phyloP scores from a whole-genome alignment of 2,329 filamentous ascomycete species.

The Aspergillus floridensis region DNA sequence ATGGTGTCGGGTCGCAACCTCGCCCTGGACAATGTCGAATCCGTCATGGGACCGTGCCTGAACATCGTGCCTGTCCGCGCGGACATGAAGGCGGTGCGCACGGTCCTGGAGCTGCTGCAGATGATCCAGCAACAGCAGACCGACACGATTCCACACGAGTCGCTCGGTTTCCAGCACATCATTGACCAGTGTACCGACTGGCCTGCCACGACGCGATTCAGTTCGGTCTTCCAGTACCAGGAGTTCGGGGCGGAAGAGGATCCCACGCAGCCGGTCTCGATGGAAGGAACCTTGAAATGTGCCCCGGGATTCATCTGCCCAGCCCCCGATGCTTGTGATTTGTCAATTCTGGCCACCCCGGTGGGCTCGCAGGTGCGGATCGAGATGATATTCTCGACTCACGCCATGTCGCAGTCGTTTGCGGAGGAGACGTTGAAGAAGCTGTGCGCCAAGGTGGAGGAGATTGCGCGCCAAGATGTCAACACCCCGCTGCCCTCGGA shows the following conservation, averaged over 20 bases:
- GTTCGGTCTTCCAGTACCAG: slow-evolving; percentile 55
- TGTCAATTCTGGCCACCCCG: slow-evolving; percentile 13
- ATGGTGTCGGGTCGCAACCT: slow-evolving; percentile 51
- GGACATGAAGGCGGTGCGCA: slow-evolving; percentile 20
- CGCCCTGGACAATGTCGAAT: slow-evolving; percentile 33
- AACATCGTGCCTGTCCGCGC: slow-evolving; percentile 28
- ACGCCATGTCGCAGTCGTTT: slow-evolving; percentile 10
- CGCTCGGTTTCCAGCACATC: slow-evolving; percentile 53
- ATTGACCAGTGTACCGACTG: slow-evolving; percentile 55
- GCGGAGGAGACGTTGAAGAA: slow-evolving; percentile 8
- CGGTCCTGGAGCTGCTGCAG: slow-evolving; percentile 48
- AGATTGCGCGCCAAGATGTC: slow-evolving; percentile 5
- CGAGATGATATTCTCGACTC: slow-evolving; percentile 17
- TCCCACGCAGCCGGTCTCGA: slow-evolving; percentile 9
- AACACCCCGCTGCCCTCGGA: not conserved
- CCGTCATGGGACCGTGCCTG: slow-evolving; percentile 27
- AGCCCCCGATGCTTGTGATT: slow-evolving; percentile 12
- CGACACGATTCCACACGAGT: slow-evolving; percentile 50
- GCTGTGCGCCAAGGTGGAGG: slow-evolving; percentile 5
- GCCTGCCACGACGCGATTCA: slow-evolving; percentile 55
- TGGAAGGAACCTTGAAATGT: slow-evolving; percentile 9
- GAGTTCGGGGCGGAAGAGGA: slow-evolving; percentile 23
- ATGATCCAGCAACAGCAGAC: slow-evolving; percentile 52
- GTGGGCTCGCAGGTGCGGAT: slow-evolving; percentile 11
- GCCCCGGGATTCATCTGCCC: slow-evolving; percentile 15